phyloP scores from a whole-genome alignment of 768 basidiomycete genomes.

The Phanerochaete sordida region DNA sequence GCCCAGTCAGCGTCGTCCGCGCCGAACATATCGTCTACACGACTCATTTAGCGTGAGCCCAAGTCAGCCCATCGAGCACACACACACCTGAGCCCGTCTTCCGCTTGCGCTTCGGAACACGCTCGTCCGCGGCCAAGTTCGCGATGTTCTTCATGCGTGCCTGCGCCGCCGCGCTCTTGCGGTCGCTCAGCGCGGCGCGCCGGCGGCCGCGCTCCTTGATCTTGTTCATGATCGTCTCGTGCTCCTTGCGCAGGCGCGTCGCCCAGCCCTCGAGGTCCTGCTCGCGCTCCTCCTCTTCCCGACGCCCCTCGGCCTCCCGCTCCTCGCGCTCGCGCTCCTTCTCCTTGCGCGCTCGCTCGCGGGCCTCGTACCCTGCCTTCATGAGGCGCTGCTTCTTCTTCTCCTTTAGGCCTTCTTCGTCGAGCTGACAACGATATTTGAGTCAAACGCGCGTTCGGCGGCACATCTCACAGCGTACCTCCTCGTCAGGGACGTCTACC shows the following conservation, averaged over 20 bases:
- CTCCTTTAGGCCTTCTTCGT: constrained; percentile 90
- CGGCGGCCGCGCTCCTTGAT: constrained; percentile 82
- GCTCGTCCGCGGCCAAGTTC: constrained; percentile 83
- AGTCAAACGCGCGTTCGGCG: too few species aligned
- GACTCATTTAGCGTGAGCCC: background rate
- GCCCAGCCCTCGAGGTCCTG: constrained; percentile 75
- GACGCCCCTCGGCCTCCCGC: constrained; percentile 50
- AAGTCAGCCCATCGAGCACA: background rate
- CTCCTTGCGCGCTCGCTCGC: constrained; percentile 77
- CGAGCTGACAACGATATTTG: constrained; percentile 54
- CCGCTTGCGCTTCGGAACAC: constrained; percentile 78
- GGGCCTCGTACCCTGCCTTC: constrained; percentile 92
- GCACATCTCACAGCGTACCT: constrained; percentile 58
- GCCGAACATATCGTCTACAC: constrained; percentile 86
- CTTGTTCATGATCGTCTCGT: constrained; percentile 80
- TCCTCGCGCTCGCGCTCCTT: constrained; percentile 84
- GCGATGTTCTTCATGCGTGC: constrained; percentile 96
- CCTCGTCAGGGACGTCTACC: constrained; percentile 86
- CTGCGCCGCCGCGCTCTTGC: constrained; percentile 94
- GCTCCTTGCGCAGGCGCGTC: constrained; percentile 65
- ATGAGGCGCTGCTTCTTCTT: constrained; percentile 90
- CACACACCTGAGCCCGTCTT: constrained; percentile 75
- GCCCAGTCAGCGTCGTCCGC: constrained; percentile 96
- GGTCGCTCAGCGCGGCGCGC: constrained; percentile 78
- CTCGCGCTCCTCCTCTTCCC: constrained; percentile 75